Percentiles rank a stretch among this genome's conserved stretches.
phyloP scores from a whole-genome alignment of 1,284 basidiomycete genomes.

The Ceratobasidium theobromae region DNA sequence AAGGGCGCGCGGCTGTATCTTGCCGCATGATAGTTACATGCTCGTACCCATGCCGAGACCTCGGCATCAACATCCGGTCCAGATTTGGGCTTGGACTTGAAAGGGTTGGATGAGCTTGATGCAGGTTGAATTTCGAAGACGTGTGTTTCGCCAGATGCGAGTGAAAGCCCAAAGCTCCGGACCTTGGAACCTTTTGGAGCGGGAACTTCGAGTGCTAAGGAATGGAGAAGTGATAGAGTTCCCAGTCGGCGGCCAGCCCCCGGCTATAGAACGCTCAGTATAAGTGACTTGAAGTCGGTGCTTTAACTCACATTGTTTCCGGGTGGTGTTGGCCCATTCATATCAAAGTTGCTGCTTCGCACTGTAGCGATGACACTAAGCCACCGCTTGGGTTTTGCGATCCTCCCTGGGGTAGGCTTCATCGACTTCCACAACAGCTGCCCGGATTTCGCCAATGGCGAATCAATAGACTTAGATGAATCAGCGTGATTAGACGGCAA shows the following conservation, averaged over 20 bases:
- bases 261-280: background rate
- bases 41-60: slow-evolving; percentile 24
- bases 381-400: slow-evolving; percentile 30
- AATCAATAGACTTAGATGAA: slow-evolving; percentile 10
- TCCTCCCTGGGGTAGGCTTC: slow-evolving; percentile 20
- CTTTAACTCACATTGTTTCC: slow-evolving; percentile 5
- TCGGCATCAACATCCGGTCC: slow-evolving; percentile 13
- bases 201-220: slow-evolving; percentile 15
- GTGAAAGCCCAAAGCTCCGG: slow-evolving; percentile 26
- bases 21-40: slow-evolving; percentile 31
- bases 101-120: background rate
- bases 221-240: slow-evolving; percentile 13
- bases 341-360: slow-evolving; percentile 3
- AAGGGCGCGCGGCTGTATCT: slow-evolving; percentile 26
- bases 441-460: slow-evolving; percentile 18
- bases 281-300: background rate
- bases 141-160: slow-evolving; percentile 28
- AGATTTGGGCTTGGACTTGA: slow-evolving; percentile 20
- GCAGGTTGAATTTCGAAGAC: slow-evolving; percentile 25
- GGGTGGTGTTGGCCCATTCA: slow-evolving; percentile 16
- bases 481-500: slow-evolving; percentile 10
- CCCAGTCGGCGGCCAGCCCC: slow-evolving; percentile 11
- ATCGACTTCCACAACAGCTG: slow-evolving; percentile 27
- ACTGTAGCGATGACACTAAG: slow-evolving; percentile 12
- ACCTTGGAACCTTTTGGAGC: slow-evolving; percentile 24